These are phyloP conservation scores for Phaeotremella skinneri DNA, from an alignment of 768 basidiomycete genomes.

Conservation along the genomic window DNA sequence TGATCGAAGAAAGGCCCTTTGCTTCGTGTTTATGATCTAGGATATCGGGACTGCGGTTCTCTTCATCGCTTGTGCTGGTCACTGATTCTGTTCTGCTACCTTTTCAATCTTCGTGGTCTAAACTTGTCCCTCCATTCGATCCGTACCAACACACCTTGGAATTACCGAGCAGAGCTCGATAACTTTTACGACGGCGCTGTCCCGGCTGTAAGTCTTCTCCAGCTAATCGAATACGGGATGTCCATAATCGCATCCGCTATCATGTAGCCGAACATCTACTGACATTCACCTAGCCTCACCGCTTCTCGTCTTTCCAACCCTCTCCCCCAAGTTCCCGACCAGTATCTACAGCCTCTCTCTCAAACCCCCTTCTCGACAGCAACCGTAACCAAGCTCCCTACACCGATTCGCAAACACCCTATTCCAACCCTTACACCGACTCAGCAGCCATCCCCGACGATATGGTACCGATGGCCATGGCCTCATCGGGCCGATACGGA, in stretches of 20 bases:
- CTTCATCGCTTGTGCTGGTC: no score
- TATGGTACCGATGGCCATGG: neutral
- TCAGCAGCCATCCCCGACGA: neutral
- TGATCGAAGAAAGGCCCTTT: no score
- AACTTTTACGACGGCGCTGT: constrained; percentile 27
- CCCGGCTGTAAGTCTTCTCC: constrained; percentile 26
- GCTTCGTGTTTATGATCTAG: no score
- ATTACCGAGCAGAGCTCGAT: constrained; percentile 19
- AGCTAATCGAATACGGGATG: neutral
- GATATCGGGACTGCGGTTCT: no score
- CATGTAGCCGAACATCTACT: neutral
- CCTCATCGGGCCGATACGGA: neutral
- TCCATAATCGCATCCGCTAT: neutral
- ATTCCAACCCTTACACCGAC: constrained; percentile 4
- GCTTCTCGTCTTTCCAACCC: constrained; percentile 10
- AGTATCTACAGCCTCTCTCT: neutral
- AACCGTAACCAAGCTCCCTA: neutral
- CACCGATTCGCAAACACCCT: neutral
- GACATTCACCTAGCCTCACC: constrained; percentile 19
- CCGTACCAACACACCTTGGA: neutral
- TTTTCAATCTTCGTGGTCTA: neutral
- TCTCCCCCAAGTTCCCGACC: neutral
- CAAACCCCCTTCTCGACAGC: neutral
- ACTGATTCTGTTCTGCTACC: neutral
- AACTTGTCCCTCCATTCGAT: neutral